Conservation (phyloP, 176 grass and related monocot genomes). For the Triticum monococcum region DNA sequence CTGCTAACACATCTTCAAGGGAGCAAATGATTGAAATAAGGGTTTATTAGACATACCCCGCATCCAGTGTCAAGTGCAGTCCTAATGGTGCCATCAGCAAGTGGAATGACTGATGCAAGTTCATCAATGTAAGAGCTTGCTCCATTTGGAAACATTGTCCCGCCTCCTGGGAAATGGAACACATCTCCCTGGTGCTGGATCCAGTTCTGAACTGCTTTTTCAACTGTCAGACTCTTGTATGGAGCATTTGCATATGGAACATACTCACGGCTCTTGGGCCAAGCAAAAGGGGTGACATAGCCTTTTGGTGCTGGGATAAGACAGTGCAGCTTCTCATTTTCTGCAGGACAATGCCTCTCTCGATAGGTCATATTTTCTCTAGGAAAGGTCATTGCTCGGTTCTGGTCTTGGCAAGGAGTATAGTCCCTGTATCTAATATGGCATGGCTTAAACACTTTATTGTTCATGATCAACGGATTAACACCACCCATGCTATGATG, state of each 20-base stretch:
- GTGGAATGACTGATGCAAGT: slow-evolving; percentile 67
- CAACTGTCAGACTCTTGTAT: slow-evolving; percentile 60
- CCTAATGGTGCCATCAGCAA: slow-evolving; percentile 70
- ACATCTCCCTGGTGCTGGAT: slow-evolving; percentile 71
- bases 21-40: slow-evolving; percentile 23
- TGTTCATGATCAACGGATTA: slow-evolving; percentile 43
- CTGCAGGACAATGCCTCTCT: slow-evolving; percentile 73
- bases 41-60: slow-evolving; percentile 55
- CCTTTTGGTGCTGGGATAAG: slow-evolving; percentile 81
- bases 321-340: slow-evolving; percentile 68
- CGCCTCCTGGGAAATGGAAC: slow-evolving; percentile 79
- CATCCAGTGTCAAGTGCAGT: slow-evolving; percentile 89
- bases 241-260: slow-evolving; percentile 75
- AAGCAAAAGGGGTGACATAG: slow-evolving; percentile 69
- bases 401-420: slow-evolving; percentile 80
- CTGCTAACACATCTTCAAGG: slow-evolving; percentile 7
- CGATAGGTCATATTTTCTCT: slow-evolving; percentile 74
- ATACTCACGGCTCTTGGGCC: slow-evolving; percentile 85
- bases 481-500: slow-evolving; percentile 54
- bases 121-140: slow-evolving; percentile 74
- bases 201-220: slow-evolving; percentile 79
- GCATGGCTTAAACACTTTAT: slow-evolving; percentile 65
- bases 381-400: slow-evolving; percentile 64
- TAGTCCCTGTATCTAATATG: slow-evolving; percentile 59
- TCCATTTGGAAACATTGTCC: slow-evolving; percentile 74